Evolutionary conservation across 352 stramenopile genomes (phyloP).

Genomic region (Pythium angustatum): DNA sequence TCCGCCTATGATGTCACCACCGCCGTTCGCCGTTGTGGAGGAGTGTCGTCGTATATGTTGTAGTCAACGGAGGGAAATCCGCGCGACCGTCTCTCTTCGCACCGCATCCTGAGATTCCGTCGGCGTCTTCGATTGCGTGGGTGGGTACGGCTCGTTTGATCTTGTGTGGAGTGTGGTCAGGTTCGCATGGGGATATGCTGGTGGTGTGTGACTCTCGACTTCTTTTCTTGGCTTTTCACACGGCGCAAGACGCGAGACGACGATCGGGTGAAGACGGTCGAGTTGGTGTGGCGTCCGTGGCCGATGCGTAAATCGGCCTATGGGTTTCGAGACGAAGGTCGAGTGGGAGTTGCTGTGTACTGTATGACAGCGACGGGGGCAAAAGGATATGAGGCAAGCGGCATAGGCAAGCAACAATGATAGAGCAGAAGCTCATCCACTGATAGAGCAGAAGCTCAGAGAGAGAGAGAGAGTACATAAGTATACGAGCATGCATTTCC

Average conservation of each 20-base stretch:
- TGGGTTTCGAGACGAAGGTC: no score
- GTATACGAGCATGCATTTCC: no score
- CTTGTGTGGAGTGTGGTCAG: not conserved
- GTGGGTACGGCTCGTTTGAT: slow-evolving; percentile 2
- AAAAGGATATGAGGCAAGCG: no score
- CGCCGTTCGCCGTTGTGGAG: not conserved
- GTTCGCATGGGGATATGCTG: not conserved
- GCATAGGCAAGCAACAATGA: no score
- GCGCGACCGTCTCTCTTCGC: slow-evolving; percentile 1
- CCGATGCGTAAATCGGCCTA: no score
- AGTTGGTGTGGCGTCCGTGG: slow-evolving; percentile 5
- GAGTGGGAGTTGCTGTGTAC: no score
- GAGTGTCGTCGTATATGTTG: not conserved
- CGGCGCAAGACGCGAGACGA: not conserved
- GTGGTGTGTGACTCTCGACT: not conserved
- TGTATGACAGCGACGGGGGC: no score
- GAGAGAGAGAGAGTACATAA: no score
- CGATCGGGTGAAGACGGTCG: slow-evolving; percentile 1
- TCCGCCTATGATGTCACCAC: not conserved
- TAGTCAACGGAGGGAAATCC: not conserved
- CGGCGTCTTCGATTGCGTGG: not conserved
- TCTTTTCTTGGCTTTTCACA: not conserved
- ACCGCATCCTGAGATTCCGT: not conserved
- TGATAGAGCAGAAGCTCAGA: no score
- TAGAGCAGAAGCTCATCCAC: no score